These are phyloP conservation scores for Dentipellis sp. DNA, from an alignment of 768 basidiomycete genomes.

Conservation along the genomic window DNA sequence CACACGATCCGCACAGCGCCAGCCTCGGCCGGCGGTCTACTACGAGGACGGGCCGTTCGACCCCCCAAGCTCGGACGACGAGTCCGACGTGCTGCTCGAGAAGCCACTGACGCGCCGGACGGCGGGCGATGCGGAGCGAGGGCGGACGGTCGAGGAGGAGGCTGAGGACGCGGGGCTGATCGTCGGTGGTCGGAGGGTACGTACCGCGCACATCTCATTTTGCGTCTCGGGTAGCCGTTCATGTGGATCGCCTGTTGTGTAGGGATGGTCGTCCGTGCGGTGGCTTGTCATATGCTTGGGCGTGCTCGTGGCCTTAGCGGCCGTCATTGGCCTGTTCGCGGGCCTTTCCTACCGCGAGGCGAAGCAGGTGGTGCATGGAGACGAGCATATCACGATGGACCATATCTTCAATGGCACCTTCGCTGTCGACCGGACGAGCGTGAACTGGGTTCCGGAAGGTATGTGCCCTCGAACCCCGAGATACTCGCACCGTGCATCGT, in stretches of 20 bases:
- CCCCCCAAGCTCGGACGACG: slow-evolving; percentile 74
- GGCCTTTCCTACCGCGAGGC: slow-evolving; percentile 62
- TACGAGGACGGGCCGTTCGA: slow-evolving; percentile 75
- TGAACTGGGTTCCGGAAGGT: slow-evolving; percentile 95
- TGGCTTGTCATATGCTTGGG: slow-evolving; percentile 54
- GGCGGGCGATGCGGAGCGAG: slow-evolving; percentile 21
- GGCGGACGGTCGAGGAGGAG: slow-evolving; percentile 14
- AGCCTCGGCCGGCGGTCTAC: slow-evolving; percentile 30
- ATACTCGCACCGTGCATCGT: neutral
- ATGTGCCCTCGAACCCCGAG: slow-evolving; percentile 13
- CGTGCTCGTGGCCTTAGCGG: slow-evolving; percentile 51
- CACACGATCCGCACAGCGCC: neutral
- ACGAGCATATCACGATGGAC: slow-evolving; percentile 71
- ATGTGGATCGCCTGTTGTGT: neutral
- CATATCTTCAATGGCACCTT: slow-evolving; percentile 94
- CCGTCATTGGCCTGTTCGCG: slow-evolving; percentile 67
- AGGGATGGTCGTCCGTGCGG: slow-evolving; percentile 47
- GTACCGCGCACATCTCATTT: slow-evolving; percentile 4
- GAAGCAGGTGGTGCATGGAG: slow-evolving; percentile 42
- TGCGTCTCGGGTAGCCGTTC: neutral
- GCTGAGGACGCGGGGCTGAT: slow-evolving; percentile 23
- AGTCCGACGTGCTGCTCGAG: slow-evolving; percentile 42
- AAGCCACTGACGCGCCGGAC: slow-evolving; percentile 26
- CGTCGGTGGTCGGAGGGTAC: slow-evolving; percentile 29
- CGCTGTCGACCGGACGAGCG: slow-evolving; percentile 26